Evolutionary conservation across 306 rosid genomes (phyloP).

Genomic region (Psophocarpus tetragonolobus): DNA sequence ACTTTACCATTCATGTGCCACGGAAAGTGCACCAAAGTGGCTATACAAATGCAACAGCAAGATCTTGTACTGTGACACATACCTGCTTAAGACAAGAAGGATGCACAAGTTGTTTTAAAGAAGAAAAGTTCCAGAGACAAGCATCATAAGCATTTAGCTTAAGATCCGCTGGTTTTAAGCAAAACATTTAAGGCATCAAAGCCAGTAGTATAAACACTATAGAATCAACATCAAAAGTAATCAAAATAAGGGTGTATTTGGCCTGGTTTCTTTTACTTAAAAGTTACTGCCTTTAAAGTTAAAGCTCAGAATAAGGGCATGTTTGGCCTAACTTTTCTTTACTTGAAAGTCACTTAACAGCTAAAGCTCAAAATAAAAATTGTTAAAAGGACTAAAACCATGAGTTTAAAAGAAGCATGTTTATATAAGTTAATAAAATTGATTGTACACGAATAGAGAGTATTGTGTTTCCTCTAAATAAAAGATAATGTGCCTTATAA

Average conservation of each 20-base stretch:
- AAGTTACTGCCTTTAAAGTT: background rate
- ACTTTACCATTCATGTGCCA: constrained; percentile 80
- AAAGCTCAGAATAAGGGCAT: background rate
- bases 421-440: too few species aligned
- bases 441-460: too few species aligned
- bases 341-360: too few species aligned
- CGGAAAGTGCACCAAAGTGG: constrained; percentile 74
- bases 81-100: constrained; percentile 54
- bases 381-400: too few species aligned
- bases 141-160: constrained; percentile 1
- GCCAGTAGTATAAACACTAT: background rate
- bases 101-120: constrained; percentile 19
- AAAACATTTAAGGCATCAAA: constrained; percentile 21
- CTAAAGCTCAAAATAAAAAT: too few species aligned
- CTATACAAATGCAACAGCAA: constrained; percentile 78
- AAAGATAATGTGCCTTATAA: too few species aligned
- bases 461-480: too few species aligned
- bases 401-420: too few species aligned
- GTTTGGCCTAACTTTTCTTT: too few species aligned
- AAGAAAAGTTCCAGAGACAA: background rate
- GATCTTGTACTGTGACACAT: constrained; percentile 77
- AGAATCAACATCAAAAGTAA: constrained; percentile 19
- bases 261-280: background rate
- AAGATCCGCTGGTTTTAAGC: constrained; percentile 4
- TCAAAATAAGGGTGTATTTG: background rate